phyloP scores from a whole-genome alignment of 495 filamentous ascomycete genomes.

The Trichoderma gamsii region DNA sequence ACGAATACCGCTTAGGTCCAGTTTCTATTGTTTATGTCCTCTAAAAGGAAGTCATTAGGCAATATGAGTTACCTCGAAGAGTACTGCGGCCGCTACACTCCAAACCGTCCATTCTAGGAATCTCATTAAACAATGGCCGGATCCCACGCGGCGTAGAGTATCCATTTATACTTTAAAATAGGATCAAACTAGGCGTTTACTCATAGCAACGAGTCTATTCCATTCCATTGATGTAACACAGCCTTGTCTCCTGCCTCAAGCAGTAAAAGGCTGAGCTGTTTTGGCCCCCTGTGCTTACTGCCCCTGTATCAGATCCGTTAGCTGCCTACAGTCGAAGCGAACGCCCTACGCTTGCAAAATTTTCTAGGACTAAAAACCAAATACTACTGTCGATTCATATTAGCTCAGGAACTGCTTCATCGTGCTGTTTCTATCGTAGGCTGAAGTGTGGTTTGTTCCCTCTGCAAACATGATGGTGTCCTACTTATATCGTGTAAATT shows the following conservation, averaged over 20 bases:
- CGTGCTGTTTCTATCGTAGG: not conserved
- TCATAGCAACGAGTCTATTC: not conserved
- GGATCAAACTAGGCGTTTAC: not conserved
- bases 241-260: slow-evolving; percentile 1
- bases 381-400: not conserved
- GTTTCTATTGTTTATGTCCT: too few species aligned
- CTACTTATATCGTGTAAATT: not conserved
- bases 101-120: too few species aligned
- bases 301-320: not conserved
- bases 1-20: too few species aligned
- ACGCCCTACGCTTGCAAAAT: not conserved
- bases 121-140: too few species aligned
- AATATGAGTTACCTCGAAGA: too few species aligned
- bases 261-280: not conserved
- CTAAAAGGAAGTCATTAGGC: too few species aligned
- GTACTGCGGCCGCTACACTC: too few species aligned
- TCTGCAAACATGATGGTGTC: not conserved
- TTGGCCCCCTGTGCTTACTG: not conserved
- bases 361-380: not conserved
- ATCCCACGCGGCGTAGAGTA: too few species aligned
- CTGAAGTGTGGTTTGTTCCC: not conserved
- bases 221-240: not conserved
- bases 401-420: not conserved
- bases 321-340: not conserved
- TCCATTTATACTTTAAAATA: too few species aligned